Conservation (phyloP, 495 filamentous ascomycete genomes). For the Hypoxylon subgilvum region DNA sequence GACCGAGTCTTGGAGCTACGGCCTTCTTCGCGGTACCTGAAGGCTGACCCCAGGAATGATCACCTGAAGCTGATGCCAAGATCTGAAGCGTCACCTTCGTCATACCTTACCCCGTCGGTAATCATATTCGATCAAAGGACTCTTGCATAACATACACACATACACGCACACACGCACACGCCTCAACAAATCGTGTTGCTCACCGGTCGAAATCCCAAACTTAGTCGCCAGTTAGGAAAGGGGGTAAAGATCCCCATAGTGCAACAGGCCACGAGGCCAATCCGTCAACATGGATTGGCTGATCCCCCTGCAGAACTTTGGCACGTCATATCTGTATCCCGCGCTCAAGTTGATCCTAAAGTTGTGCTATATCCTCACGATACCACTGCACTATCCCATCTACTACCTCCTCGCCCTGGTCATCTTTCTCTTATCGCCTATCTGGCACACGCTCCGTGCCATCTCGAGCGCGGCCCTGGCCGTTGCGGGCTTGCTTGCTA, state of each 20-base stretch:
- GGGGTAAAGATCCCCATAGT: background rate
- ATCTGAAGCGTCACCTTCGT: slow-evolving; percentile 15
- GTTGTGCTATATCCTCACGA: slow-evolving; percentile 42
- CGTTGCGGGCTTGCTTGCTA: slow-evolving; percentile 53
- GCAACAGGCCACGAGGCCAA: slow-evolving; percentile 25
- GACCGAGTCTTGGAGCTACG: too few relatives aligned
- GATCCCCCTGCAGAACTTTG: slow-evolving; percentile 29
- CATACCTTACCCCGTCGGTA: slow-evolving; percentile 16
- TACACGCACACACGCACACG: too few relatives aligned
- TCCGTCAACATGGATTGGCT: slow-evolving; percentile 36
- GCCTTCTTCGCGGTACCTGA: too few relatives aligned
- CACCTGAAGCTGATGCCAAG: slow-evolving; percentile 36
- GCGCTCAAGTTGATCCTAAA: slow-evolving; percentile 24
- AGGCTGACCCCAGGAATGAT: slow-evolving; percentile 3
- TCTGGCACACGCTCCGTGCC: slow-evolving; percentile 45
- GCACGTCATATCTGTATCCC: slow-evolving; percentile 42
- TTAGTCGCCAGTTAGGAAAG: slow-evolving; percentile 7
- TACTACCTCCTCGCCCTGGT: slow-evolving; percentile 44
- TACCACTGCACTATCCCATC: slow-evolving; percentile 44
- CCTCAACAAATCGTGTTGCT: background rate
- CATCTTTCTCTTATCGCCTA: slow-evolving; percentile 43
- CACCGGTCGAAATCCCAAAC: slow-evolving; percentile 26
- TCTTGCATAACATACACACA: slow-evolving; percentile 1
- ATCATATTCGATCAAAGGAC: slow-evolving; percentile 16
- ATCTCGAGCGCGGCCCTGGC: slow-evolving; percentile 21